These are phyloP conservation scores for Chondrostereum purpureum DNA, from an alignment of 1,284 basidiomycete genomes.

Conservation along the genomic window DNA sequence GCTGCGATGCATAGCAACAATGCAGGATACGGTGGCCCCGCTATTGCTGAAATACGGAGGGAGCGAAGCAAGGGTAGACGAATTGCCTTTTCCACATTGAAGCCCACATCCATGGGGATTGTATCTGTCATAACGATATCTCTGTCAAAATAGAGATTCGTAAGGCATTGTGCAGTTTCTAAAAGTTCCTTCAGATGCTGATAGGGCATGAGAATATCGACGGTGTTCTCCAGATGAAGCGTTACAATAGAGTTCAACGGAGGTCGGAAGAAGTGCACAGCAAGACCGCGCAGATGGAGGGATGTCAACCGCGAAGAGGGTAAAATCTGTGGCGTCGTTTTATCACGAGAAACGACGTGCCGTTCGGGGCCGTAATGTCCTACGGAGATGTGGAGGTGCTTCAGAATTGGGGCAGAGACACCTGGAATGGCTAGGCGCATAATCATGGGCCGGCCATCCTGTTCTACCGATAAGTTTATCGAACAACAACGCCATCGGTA, in stretches of 20 bases:
- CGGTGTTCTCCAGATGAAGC: constrained; percentile 37
- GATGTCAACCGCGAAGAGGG: constrained; percentile 26
- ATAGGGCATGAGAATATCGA: constrained; percentile 23
- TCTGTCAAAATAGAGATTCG: constrained; percentile 34
- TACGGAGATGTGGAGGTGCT: constrained; percentile 28
- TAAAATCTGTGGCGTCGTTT: constrained; percentile 21
- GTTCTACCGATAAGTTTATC: constrained; percentile 23
- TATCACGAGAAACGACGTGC: constrained; percentile 1
- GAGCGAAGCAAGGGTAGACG: constrained; percentile 27
- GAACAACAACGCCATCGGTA: constrained; percentile 29
- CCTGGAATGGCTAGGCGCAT: constrained; percentile 17
- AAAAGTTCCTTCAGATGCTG: constrained; percentile 26
- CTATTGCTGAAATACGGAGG: constrained; percentile 29
- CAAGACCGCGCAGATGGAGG: constrained; percentile 35
- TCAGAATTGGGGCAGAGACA: constrained; percentile 22
- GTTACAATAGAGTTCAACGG: constrained; percentile 29
- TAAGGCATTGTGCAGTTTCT: constrained; percentile 21
- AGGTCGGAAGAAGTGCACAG: constrained; percentile 30
- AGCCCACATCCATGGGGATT: constrained; percentile 18
- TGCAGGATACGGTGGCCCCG: constrained; percentile 25
- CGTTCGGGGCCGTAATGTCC: constrained; percentile 18
- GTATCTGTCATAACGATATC: constrained; percentile 22
- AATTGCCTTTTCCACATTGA: too few species aligned
- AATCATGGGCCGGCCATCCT: constrained; percentile 20
- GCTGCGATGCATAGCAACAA: constrained; percentile 28